phyloP scores from a whole-genome alignment of 2,329 filamentous ascomycete genomes.

The Penicillium sp. region DNA sequence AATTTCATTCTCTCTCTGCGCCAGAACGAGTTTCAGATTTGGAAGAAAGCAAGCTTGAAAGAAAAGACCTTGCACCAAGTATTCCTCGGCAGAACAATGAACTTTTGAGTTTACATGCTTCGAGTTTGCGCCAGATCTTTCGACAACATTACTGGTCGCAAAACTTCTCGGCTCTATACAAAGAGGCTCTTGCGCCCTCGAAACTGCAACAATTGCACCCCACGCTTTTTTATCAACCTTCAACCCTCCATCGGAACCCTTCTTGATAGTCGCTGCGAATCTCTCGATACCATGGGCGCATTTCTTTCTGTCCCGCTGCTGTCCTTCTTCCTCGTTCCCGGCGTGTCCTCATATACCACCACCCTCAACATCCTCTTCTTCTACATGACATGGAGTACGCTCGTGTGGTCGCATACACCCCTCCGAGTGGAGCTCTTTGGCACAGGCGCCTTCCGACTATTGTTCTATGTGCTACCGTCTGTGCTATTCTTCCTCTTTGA shows the following conservation, averaged over 20 bases:
- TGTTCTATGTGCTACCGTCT: conserved; percentile 75
- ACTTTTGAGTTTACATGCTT: background rate
- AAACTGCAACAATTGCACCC: background rate
- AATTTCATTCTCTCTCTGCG: conserved; percentile 10
- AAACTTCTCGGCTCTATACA: background rate
- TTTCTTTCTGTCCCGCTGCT: conserved; percentile 35
- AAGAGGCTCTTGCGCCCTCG: background rate
- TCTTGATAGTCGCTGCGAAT: background rate
- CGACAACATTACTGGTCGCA: background rate
- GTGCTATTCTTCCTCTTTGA: conserved; percentile 74
- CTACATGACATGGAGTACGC: conserved; percentile 84
- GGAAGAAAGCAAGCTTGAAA: background rate
- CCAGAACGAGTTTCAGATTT: background rate
- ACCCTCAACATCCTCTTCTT: conserved; percentile 86
- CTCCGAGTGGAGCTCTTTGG: conserved; percentile 75
- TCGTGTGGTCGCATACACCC: conserved; percentile 75
- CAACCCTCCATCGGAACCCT: background rate
- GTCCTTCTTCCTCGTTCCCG: conserved; percentile 32
- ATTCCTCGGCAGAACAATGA: background rate
- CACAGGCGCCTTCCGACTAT: conserved; percentile 64
- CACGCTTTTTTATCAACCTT: background rate
- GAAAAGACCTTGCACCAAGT: background rate
- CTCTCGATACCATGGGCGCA: conserved; percentile 55
- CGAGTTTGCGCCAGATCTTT: background rate
- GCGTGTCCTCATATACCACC: conserved; percentile 68